Evolutionary conservation across 805 yeast species (phyloP), one percentile per base, ranked within the genome.

Genomic region (Teunomyces cretensis): DNA sequence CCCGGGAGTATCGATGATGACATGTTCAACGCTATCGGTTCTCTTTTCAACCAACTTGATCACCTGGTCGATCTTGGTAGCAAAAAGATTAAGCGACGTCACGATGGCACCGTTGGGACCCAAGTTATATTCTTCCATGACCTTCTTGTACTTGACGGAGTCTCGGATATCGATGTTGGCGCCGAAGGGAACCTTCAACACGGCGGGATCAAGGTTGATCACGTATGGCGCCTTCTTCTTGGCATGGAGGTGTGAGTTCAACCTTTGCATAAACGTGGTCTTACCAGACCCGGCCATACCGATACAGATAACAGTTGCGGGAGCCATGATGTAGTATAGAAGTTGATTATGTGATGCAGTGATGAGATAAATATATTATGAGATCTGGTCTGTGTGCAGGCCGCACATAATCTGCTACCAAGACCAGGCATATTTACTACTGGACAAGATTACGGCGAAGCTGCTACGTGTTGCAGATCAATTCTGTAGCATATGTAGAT

Each of bases 91-190:
- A 49, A 94, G 74, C 15, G 96, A 88, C 0, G 99, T 94, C 52
- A 95, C 96, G 61, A 94, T 94, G 2, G 98, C 98, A 46, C 99
- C 99, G 61, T 94, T 94, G 11, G 99, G 99, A 0, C 99, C 99
- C 46, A 94, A 67, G 47, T 88, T 86, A 62, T 92, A 88, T 61
- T 91, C 91, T 56, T 90, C 94, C 98, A 92, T 94, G 36, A 94
- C 98, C 60, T 94, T 90, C 52, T 86, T 88, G 65, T 94, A 94
- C 62, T 94, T 92, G 48, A 94, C 88, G 0, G 97, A 88, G 66
- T 94, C 99, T 58, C 99, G 76, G 51, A 94, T 94, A 67, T 94
- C 99, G 50, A 94, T 90, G 61, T 94, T 90, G 33, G 96, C 86
- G 14, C 91, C 94, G 64, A 83, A 94, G 9, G 99, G 99, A n/a